A percentile compares a stretch with the other conserved stretches of the same genome.
These are phyloP conservation scores for Irpex rosettiformis DNA, from an alignment of 1,284 basidiomycete species.

Conservation along the genomic window DNA sequence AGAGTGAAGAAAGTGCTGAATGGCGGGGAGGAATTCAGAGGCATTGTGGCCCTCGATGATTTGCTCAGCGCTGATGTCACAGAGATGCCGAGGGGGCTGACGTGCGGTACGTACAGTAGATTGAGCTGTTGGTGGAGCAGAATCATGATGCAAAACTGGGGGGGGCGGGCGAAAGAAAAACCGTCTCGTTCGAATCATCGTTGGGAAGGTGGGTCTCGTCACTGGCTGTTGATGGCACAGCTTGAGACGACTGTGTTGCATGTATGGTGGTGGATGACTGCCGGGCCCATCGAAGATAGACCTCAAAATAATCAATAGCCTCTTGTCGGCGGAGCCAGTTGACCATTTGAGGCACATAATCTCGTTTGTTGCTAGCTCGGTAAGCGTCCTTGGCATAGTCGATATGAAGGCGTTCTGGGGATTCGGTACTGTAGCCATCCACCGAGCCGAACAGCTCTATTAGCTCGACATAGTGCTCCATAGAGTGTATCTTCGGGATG, in stretches of 20 bases:
- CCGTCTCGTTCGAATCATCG: too few species aligned
- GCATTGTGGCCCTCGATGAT: not conserved
- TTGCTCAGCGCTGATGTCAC: not conserved
- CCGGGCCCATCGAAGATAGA: slow-evolving; percentile 7
- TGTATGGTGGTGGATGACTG: not conserved
- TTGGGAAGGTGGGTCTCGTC: not conserved
- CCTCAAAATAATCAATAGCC: slow-evolving; percentile 14
- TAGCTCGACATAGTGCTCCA: slow-evolving; percentile 22
- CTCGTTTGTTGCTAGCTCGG: slow-evolving; percentile 21
- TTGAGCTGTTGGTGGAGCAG: too few species aligned
- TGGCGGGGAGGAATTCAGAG: not conserved
- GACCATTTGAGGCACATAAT: slow-evolving; percentile 26
- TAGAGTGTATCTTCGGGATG: slow-evolving; percentile 27
- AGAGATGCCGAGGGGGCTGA: not conserved
- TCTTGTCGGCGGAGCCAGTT: slow-evolving; percentile 22
- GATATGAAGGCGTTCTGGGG: slow-evolving; percentile 28
- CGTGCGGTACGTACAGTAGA: not conserved
- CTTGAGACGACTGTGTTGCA: not conserved
- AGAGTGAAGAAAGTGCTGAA: not conserved
- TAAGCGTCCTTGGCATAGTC: slow-evolving; percentile 28
- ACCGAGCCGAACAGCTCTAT: slow-evolving; percentile 18
- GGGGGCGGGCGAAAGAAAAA: too few species aligned
- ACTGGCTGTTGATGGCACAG: not conserved
- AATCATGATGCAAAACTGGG: not conserved
- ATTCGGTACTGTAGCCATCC: slow-evolving; percentile 27